Base-by-base conservation (phyloP, 2,329 filamentous ascomycete genomes). In the Lecanicillium sp. region DNA sequence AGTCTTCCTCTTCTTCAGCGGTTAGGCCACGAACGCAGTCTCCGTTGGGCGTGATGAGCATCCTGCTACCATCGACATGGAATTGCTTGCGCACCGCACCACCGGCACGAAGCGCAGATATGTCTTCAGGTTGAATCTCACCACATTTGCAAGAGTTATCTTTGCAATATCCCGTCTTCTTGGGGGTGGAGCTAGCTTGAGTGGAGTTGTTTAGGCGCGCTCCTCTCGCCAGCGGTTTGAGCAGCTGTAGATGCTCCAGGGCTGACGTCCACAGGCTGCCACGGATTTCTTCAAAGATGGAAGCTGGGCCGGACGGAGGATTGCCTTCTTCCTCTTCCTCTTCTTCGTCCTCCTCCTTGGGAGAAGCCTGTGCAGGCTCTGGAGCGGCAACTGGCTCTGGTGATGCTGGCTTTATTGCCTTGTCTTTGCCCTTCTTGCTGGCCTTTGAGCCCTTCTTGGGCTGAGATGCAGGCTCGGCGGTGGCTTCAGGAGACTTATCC, bases 31-130 rank as follows among this genome's bases (percentile, higher is more conserved):
- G 79, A n/a, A 90, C 68, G 54, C 83, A 85, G 45, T 86, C 80
- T 10, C 85, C 84, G 44, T 83, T 79, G 0, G 84, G 82, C 0
- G 84, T 88, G 37, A 89, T 76, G 48, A 89, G 71, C 46, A 84
- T 78, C 18, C 81, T 72, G 55, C 74, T 71, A 40, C 77, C 79
- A 44, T 83, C 79, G 2, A 78, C 65, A 36, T 61, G 60, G 35
- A 62, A 61, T 29, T 79, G 60, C 55, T 81, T 82, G 43, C 71
- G 73, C 8, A 83, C 74, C 10, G 76, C 64, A 44, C 70, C 67
- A 34, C 77, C 78, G 2, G 68, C 64, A n/a, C 70, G 63, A 6
- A 82, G 64, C 3, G 65, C 57, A 12, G 66, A 62, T 20, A 78
- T 69, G 44, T 83, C 78, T 33, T 77, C 58, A 11, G 61, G 58